Evolutionary conservation across 2,329 filamentous ascomycete genomes (phyloP).

Genomic region (Drechslerella coelobrocha): DNA sequence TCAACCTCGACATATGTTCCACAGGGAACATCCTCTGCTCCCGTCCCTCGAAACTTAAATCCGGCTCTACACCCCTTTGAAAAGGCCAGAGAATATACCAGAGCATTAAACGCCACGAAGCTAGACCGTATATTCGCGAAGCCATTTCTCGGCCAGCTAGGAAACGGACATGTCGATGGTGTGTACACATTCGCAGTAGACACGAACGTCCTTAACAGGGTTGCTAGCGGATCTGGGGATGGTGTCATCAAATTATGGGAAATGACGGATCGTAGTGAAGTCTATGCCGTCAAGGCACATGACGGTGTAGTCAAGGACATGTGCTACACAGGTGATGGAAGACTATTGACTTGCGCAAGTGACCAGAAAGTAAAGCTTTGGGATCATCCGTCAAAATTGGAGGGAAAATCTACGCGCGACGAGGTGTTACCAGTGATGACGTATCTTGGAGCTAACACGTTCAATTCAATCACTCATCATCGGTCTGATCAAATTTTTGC

Average conservation of each 20-base stretch:
- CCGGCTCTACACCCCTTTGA: conserved; percentile 89
- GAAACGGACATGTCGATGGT: conserved; percentile 89
- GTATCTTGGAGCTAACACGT: conserved; percentile 82
- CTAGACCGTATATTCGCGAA: conserved; percentile 89
- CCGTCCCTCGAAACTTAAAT: conserved; percentile 75
- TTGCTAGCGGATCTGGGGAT: conserved; percentile 86
- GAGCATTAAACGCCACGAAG: conserved; percentile 83
- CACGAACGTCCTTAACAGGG: conserved; percentile 73
- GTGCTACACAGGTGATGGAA: conserved; percentile 80
- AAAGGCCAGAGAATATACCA: conserved; percentile 82
- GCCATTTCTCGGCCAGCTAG: conserved; percentile 85
- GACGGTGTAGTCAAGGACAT: conserved; percentile 92
- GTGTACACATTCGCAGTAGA: conserved; percentile 83
- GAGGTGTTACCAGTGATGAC: conserved; percentile 72
- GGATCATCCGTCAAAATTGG: conserved; percentile 64
- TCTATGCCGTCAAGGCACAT: conserved; percentile 81
- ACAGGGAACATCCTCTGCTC: conserved; percentile 70
- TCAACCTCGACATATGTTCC: conserved; percentile 71
- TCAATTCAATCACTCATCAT: conserved; percentile 84
- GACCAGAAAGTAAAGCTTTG: conserved; percentile 90
- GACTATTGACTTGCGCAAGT: conserved; percentile 82
- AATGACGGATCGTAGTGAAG: conserved; percentile 73
- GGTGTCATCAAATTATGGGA: conserved; percentile 95
- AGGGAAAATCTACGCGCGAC: conserved; percentile 27
- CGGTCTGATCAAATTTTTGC: conserved; percentile 80